Evolutionary conservation across 805 yeast species (phyloP), one percentile per base, ranked within the genome.

Genomic region (Wickerhamomyces hampshirensis): DNA sequence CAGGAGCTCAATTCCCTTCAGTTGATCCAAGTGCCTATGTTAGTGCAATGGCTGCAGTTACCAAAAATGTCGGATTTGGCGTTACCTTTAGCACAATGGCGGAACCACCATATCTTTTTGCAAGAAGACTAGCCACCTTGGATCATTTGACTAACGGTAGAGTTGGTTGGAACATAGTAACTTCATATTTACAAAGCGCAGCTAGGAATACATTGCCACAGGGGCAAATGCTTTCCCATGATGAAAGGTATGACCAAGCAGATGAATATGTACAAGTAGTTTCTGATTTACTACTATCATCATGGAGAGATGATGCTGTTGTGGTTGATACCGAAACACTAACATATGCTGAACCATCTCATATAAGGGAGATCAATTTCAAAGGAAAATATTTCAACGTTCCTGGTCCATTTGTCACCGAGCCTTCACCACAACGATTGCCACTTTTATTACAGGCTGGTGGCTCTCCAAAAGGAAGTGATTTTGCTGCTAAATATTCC

Each of bases 391-490:
- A 2, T 68, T 67, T 28, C 29, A 28, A 34, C 11, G 37, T 34
- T 17, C 37, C 37, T 11, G 39, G 34, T 13, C 35, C 39, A 4
- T 56, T 43, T 32, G 61, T 66, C 24, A 58, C 63, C 12, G 58
- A 59, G 24, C 71, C 71, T 3, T 53, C 68, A 12, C 68, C 66
- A 5, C 71, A 66, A 40, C 54, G 70, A 44, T 47, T 68, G 4
- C 71, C 71, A 2, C 60, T 66, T n/a, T 47, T 66, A 23, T 53
- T 65, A 24, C 71, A 66, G 46, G 71, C 71, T 2, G 71, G 71
- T 4, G 50, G 64, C 30, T 66, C 71, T 6, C 46, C 55, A 10
- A 54, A 51, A n/a, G 71, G 71, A 7, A 56, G 54, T 26, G 59
- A 61, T 6, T 59, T 61, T 42, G 71, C 69, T 3, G 69, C 71